These are phyloP conservation scores for Phytophthora litchii DNA, from an alignment of 352 stramenopile genomes.

Conservation along the genomic window DNA sequence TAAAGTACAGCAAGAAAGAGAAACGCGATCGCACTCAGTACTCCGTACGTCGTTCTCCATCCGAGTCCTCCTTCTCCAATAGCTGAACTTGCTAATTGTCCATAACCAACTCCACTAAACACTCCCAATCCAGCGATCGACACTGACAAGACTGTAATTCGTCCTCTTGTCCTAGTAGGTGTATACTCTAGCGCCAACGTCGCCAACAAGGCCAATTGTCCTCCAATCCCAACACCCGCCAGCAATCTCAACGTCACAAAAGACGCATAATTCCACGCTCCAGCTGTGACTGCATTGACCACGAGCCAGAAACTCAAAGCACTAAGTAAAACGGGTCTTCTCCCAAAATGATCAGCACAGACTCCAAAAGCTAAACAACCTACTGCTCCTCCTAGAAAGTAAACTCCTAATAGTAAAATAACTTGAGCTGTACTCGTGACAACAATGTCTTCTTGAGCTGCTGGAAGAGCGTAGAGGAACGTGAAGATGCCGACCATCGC, in stretches of 20 bases:
- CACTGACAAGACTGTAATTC: conserved; percentile 58
- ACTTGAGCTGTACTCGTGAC: conserved; percentile 32
- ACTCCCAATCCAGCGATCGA: conserved; percentile 48
- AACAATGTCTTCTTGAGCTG: conserved; percentile 27
- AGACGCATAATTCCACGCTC: conserved; percentile 42
- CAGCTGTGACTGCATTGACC: conserved; percentile 45
- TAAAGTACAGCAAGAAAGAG: conserved; percentile 36
- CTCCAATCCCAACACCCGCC: conserved; percentile 55
- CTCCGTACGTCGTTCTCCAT: conserved; percentile 33
- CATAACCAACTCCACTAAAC: conserved; percentile 45
- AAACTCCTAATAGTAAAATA: conserved; percentile 41
- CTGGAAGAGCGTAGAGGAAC: conserved; percentile 42
- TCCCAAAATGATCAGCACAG: conserved; percentile 65
- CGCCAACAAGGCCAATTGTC: conserved; percentile 54
- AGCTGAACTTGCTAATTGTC: conserved; percentile 22
- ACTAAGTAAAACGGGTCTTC: conserved; percentile 46
- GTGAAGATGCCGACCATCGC: conserved; percentile 48
- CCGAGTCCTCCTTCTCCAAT: conserved; percentile 29
- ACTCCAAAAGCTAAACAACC: conserved; percentile 57
- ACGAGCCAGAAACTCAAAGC: conserved; percentile 47
- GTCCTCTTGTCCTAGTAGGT: conserved; percentile 61
- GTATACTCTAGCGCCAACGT: conserved; percentile 66
- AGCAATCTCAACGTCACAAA: conserved; percentile 52
- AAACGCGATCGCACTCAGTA: conserved; percentile 37
- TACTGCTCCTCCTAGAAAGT: conserved; percentile 53